Evolutionary conservation across 139 green algal species (phyloP).

Genomic region (Trebouxia sp.): DNA sequence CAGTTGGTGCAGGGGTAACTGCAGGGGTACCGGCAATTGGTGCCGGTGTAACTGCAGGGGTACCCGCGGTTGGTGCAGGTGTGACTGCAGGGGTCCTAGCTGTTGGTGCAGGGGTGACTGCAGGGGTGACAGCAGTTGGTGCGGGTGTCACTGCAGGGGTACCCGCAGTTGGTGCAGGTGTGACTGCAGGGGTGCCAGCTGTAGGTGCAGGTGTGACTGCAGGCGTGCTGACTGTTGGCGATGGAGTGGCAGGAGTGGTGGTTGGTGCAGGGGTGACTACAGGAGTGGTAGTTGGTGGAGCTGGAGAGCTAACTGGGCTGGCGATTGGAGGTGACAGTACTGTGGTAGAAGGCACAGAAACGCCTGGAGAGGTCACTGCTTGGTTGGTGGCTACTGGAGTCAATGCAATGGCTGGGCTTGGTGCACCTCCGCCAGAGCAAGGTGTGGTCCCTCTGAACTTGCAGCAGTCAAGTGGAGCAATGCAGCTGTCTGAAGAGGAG

Average conservation of each 20-base stretch:
- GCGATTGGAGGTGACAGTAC: background rate
- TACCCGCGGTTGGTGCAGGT: background rate
- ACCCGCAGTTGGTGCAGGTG: background rate
- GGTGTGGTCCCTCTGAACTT: conserved; percentile 20
- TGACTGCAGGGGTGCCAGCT: background rate
- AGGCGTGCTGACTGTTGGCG: background rate
- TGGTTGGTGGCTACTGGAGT: background rate
- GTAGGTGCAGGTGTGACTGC: background rate
- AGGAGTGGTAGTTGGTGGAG: background rate
- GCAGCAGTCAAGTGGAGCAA: conserved; percentile 28
- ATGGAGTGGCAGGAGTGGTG: background rate
- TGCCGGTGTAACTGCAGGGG: background rate
- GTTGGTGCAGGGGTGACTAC: background rate
- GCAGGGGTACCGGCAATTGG: background rate
- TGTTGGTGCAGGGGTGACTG: background rate
- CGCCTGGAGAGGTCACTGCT: background rate
- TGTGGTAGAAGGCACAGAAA: background rate
- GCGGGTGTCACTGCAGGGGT: background rate
- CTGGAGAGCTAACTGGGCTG: background rate
- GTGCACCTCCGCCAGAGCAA: background rate
- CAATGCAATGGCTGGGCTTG: background rate
- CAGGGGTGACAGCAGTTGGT: background rate
- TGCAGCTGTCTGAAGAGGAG: background rate
- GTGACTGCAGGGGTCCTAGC: background rate
- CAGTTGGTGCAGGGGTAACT: background rate